Percentiles rank a stretch among this genome's conserved stretches.
Evolutionary conservation across 345 rosid species (phyloP).

Genomic region (Microcos paniculata): DNA sequence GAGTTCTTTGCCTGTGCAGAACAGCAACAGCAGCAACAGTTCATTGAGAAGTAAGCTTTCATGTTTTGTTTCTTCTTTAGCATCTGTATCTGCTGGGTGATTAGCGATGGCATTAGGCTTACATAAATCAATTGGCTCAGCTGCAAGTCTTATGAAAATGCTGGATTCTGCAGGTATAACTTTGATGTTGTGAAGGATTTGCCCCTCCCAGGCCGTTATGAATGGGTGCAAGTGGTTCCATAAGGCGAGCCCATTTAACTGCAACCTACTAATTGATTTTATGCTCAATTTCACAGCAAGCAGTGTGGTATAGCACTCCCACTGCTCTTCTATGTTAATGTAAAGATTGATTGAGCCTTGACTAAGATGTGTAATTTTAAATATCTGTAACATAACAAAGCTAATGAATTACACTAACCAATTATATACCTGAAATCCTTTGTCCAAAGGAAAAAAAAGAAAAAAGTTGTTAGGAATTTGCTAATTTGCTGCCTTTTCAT

Average conservation of each 20-base stretch:
- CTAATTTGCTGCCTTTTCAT: constrained; percentile 13
- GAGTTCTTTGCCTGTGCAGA: constrained; percentile 69
- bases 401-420: constrained; percentile 33
- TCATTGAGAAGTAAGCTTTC: constrained; percentile 54
- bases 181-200: constrained; percentile 63
- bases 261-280: constrained; percentile 5
- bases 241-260: constrained; percentile 17
- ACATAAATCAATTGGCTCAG: neutral
- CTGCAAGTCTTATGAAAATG: neutral
- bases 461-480: constrained; percentile 16
- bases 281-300: constrained; percentile 16
- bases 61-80: too few species aligned
- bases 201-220: constrained; percentile 79
- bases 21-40: constrained; percentile 48
- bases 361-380: constrained; percentile 37
- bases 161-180: constrained; percentile 62
- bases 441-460: neutral
- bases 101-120: neutral
- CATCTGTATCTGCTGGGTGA: neutral
- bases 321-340: constrained; percentile 10
- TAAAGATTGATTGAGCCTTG: constrained; percentile 22
- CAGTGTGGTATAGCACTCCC: neutral
- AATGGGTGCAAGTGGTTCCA: constrained; percentile 65
- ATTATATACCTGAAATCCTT: constrained; percentile 19
- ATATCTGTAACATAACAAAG: constrained; percentile 35